Percentiles rank a stretch among this genome's conserved stretches.
phyloP scores from a whole-genome alignment of 1,139 yeast genomes.

The Yamadazyma atlantica region DNA sequence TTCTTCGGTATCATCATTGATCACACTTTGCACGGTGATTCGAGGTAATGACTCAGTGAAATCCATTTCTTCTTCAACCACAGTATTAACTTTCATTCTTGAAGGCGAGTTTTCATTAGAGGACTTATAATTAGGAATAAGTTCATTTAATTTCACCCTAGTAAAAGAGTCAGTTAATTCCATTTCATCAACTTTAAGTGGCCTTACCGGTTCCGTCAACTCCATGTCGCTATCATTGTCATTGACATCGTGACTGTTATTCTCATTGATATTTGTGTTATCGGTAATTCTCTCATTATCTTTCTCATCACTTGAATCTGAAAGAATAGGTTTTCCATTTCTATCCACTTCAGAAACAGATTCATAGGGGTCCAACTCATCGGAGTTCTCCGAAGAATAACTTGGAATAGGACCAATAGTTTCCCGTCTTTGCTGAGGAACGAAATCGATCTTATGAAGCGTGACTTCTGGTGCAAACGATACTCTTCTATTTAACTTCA shows the following conservation, averaged over 20 bases:
- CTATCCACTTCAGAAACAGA: constrained; percentile 2
- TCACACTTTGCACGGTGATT: constrained; percentile 2
- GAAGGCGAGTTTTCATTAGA: not conserved
- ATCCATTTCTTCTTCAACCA: constrained; percentile 10
- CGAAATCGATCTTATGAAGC: constrained; percentile 59
- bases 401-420: constrained; percentile 14
- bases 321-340: not conserved
- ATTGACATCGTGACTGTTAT: not conserved
- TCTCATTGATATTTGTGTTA: too few species aligned
- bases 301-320: constrained; percentile 9
- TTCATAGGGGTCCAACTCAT: not conserved
- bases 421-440: constrained; percentile 27
- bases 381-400: too few species aligned
- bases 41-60: constrained; percentile 9
- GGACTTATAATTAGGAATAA: not conserved
- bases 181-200: constrained; percentile 9
- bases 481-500: constrained; percentile 47
- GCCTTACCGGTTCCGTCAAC: constrained; percentile 20
- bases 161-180: constrained; percentile 13
- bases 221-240: constrained; percentile 15
- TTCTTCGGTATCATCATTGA: constrained; percentile 5
- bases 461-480: constrained; percentile 80
- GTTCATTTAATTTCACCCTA: constrained; percentile 2
- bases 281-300: constrained; percentile 7
- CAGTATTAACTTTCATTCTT: not conserved